A percentile compares a stretch with the other conserved stretches of the same genome.
phyloP scores from a whole-genome alignment of 2,329 filamentous ascomycete genomes.

The Erysiphe neolycopersici region DNA sequence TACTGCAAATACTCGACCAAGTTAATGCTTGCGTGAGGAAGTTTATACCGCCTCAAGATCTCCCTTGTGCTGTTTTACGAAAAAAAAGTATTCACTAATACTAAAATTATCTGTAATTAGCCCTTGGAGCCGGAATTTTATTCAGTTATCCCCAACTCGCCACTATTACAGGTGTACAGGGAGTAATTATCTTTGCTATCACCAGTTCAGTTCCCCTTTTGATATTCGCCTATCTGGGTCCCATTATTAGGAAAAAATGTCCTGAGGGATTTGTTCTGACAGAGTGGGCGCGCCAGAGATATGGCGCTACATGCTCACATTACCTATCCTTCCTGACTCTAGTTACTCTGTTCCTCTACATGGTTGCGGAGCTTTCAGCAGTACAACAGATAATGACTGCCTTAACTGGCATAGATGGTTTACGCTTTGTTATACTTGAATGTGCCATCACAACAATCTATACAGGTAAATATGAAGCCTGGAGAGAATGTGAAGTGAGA shows the following conservation, averaged over 20 bases:
- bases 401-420: constrained; percentile 45
- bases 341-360: constrained; percentile 63
- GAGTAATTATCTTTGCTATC: constrained; percentile 49
- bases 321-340: constrained; percentile 56
- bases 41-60: constrained; percentile 59
- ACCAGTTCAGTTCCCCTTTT: constrained; percentile 46
- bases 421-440: constrained; percentile 54
- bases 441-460: constrained; percentile 59
- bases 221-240: constrained; percentile 46
- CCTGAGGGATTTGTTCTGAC: constrained; percentile 67
- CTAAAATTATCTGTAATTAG: constrained; percentile 18
- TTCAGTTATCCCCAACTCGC: constrained; percentile 63
- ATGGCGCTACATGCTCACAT: constrained; percentile 39
- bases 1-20: constrained; percentile 94
- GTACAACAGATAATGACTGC: constrained; percentile 53
- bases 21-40: constrained; percentile 98
- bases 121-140: constrained; percentile 58
- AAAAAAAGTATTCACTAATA: too few species aligned
- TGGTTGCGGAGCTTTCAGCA: constrained; percentile 62
- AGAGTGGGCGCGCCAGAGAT: constrained; percentile 60
- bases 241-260: constrained; percentile 53
- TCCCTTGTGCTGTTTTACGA: constrained; percentile 4
- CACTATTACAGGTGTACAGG: constrained; percentile 54
- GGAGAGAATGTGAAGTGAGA: background rate
- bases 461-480: constrained; percentile 29